Conservation (phyloP, 1,139 yeast species). For the Zygosaccharomyces pseudobailii region DNA sequence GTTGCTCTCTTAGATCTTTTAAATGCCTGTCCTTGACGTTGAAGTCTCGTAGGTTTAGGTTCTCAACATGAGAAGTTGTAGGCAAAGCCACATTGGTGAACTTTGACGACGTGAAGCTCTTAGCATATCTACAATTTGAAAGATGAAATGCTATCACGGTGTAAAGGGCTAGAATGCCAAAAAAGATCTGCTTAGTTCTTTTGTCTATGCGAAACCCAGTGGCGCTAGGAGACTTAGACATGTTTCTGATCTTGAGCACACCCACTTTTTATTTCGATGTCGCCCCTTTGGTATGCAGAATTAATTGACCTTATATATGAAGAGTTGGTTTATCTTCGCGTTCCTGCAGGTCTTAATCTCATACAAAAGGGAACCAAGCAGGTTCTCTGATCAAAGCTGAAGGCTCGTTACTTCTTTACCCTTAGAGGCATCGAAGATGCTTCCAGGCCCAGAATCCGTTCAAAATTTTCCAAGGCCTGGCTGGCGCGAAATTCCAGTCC, state of each 20-base stretch:
- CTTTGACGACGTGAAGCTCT: slow-evolving; percentile 6
- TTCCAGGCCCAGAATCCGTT: not conserved
- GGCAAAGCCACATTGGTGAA: slow-evolving; percentile 18
- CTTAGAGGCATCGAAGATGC: not conserved
- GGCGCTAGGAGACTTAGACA: slow-evolving; percentile 1
- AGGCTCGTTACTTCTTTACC: not conserved
- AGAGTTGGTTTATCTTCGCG: not conserved
- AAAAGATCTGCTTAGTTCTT: slow-evolving; percentile 12
- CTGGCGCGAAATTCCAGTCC: slow-evolving; percentile 1
- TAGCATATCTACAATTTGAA: slow-evolving; percentile 8
- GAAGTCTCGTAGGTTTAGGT: slow-evolving; percentile 19
- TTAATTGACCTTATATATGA: not conserved
- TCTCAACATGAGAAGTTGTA: slow-evolving; percentile 21
- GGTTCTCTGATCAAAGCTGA: not conserved
- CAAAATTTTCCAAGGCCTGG: not conserved
- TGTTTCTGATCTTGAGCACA: not conserved
- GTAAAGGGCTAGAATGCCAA: slow-evolving; percentile 11
- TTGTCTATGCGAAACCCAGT: slow-evolving; percentile 8
- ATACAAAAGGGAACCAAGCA: not conserved
- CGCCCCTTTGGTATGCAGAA: not conserved
- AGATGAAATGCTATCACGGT: slow-evolving; percentile 13
- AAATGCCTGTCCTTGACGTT: slow-evolving; percentile 5
- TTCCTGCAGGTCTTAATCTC: not conserved
- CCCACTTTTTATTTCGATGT: not conserved
- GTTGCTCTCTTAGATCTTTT: slow-evolving; percentile 42